Conservation (phyloP, 306 rosid genomes). For the Rosa rugosa region DNA sequence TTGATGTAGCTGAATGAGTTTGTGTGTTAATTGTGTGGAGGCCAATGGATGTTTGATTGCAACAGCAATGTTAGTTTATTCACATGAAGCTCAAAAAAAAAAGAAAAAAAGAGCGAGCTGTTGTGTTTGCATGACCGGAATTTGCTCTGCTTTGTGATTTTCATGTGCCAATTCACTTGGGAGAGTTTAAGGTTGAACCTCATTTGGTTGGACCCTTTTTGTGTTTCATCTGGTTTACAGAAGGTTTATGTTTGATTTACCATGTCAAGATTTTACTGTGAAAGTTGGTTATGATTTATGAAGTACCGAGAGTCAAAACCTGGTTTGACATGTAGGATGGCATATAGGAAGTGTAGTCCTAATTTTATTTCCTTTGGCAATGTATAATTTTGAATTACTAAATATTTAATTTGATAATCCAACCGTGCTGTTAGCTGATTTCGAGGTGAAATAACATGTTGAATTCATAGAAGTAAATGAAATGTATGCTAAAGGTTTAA, state of each 20-base stretch:
- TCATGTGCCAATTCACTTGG: background rate
- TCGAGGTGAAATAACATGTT: background rate
- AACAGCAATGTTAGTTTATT: conserved; percentile 38
- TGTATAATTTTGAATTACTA: background rate
- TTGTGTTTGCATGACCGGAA: background rate
- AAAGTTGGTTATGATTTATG: background rate
- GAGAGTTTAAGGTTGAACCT: background rate
- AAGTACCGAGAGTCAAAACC: background rate
- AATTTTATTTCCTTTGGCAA: background rate
- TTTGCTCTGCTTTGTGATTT: conserved; percentile 1
- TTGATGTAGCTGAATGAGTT: conserved; percentile 18
- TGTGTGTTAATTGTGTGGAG: conserved; percentile 27
- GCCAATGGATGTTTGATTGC: conserved; percentile 49
- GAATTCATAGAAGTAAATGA: background rate
- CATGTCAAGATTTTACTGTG: background rate
- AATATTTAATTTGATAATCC: background rate
- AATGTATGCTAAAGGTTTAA: conserved; percentile 45
- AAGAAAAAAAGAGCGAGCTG: conserved; percentile 35
- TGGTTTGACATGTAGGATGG: background rate
- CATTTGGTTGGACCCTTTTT: background rate
- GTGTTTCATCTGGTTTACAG: background rate
- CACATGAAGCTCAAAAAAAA: conserved; percentile 38
- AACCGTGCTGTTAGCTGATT: background rate
- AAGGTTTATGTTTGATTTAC: background rate
- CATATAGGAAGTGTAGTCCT: background rate